A percentile compares a stretch with the other conserved stretches of the same genome.
phyloP scores from a whole-genome alignment of 805 yeast genomes.

The Ogataea pignaliae region DNA sequence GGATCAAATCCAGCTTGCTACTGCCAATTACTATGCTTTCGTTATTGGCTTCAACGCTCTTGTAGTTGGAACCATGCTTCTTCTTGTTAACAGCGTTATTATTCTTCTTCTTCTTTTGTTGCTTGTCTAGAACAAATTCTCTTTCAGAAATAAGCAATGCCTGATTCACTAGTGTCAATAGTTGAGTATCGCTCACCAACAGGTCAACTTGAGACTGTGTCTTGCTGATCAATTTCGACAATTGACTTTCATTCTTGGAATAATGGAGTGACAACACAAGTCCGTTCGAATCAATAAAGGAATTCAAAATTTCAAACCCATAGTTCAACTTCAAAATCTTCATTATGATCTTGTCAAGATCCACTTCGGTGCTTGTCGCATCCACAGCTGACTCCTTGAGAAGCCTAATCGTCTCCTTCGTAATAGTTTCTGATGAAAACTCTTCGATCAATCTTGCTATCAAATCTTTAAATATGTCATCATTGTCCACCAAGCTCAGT shows the following conservation, averaged over 20 bases:
- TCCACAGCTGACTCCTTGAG: constrained; percentile 23
- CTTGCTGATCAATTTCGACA: constrained; percentile 41
- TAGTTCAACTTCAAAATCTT: constrained; percentile 42
- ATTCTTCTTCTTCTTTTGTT: constrained; percentile 10
- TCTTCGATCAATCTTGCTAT: constrained; percentile 65
- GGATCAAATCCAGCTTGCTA: constrained; percentile 21
- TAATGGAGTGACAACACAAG: constrained; percentile 56
- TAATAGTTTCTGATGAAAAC: constrained; percentile 55
- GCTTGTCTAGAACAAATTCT: constrained; percentile 8
- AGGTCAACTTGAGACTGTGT: constrained; percentile 35
- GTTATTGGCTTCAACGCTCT: constrained; percentile 28
- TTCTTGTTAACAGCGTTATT: constrained; percentile 10
- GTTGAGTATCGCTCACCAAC: constrained; percentile 37
- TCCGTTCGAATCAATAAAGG: constrained; percentile 71
- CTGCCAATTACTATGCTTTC: constrained; percentile 23
- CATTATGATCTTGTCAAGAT: constrained; percentile 41
- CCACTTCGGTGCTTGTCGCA: constrained; percentile 20
- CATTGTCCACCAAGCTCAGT: constrained; percentile 50
- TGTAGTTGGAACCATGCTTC: constrained; percentile 8
- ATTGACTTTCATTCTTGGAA: constrained; percentile 43
- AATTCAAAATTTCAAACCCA: constrained; percentile 59
- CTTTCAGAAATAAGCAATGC: constrained; percentile 28
- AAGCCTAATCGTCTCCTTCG: constrained; percentile 39
- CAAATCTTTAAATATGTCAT: constrained; percentile 63
- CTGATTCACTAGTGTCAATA: constrained; percentile 45